Conservation (phyloP, 108 stramenopile species). For the Pseudonitzschia multistriata region DNA sequence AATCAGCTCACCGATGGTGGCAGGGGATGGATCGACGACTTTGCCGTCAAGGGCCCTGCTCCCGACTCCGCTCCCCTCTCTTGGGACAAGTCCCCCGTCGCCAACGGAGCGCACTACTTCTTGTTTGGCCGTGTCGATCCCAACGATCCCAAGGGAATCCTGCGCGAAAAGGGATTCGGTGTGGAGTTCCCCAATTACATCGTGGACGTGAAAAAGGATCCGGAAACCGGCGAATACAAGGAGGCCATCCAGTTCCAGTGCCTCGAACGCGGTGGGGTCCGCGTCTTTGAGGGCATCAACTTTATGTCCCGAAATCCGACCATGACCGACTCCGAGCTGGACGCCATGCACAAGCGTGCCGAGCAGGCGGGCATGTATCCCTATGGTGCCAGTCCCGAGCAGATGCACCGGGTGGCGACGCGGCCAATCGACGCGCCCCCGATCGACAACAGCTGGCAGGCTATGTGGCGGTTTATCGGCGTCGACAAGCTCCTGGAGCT, state of each 20-base stretch:
- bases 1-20: constrained; percentile 45
- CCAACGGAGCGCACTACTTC: constrained; percentile 92
- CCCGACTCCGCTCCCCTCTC: constrained; percentile 74
- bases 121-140: constrained; percentile 88
- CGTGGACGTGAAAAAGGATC: constrained; percentile 83
- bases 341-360: constrained; percentile 81
- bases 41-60: constrained; percentile 85
- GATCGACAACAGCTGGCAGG: constrained; percentile 84
- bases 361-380: constrained; percentile 77
- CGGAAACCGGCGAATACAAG: constrained; percentile 72
- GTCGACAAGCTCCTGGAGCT: constrained; percentile 84
- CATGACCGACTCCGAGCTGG: constrained; percentile 74
- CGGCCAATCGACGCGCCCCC: constrained; percentile 55
- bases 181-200: constrained; percentile 93
- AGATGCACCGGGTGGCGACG: constrained; percentile 90
- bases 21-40: constrained; percentile 88
- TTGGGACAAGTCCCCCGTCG: constrained; percentile 90
- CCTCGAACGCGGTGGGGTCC: constrained; percentile 81
- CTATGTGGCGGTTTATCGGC: constrained; percentile 84
- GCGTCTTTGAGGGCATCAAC: constrained; percentile 96
- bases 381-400: constrained; percentile 86
- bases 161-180: constrained; percentile 87
- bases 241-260: constrained; percentile 94
- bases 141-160: constrained; percentile 79
- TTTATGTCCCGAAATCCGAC: constrained; percentile 84